Percentiles rank a stretch among this genome's conserved stretches.
Conservation (phyloP, 2,329 filamentous ascomycete species). For the Penicillium sp. region DNA sequence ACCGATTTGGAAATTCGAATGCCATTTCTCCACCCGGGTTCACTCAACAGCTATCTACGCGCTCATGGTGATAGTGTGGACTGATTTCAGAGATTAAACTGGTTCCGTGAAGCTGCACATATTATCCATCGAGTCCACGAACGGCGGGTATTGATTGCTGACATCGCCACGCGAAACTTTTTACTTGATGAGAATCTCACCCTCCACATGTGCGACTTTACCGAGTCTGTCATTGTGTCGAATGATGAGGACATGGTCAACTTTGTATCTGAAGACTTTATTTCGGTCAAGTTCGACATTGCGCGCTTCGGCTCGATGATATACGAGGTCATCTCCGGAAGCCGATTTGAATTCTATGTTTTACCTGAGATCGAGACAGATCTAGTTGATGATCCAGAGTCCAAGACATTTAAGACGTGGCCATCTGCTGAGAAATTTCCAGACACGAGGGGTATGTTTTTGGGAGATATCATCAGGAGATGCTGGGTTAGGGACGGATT, state of each 20-base stretch:
- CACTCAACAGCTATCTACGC: conserved; percentile 4
- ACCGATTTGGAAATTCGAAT: conserved; percentile 7
- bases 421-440: neutral
- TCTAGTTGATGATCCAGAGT: neutral
- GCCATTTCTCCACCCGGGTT: conserved; percentile 5
- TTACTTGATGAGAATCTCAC: neutral
- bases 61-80: conserved; percentile 2
- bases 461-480: neutral
- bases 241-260: neutral
- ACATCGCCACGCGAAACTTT: neutral
- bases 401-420: neutral
- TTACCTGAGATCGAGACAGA: neutral
- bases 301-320: conserved; percentile 14
- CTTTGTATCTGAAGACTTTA: conserved; percentile 11
- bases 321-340: conserved; percentile 11
- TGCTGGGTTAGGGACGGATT: neutral
- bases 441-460: neutral
- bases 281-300: conserved; percentile 14
- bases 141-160: neutral
- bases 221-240: neutral
- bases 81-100: neutral
- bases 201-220: neutral
- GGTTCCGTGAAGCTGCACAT: neutral
- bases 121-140: neutral
- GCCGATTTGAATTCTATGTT: conserved; percentile 4